Base-by-base conservation (phyloP, 2,329 filamentous ascomycete species). In the Akanthomyces muscarius region DNA sequence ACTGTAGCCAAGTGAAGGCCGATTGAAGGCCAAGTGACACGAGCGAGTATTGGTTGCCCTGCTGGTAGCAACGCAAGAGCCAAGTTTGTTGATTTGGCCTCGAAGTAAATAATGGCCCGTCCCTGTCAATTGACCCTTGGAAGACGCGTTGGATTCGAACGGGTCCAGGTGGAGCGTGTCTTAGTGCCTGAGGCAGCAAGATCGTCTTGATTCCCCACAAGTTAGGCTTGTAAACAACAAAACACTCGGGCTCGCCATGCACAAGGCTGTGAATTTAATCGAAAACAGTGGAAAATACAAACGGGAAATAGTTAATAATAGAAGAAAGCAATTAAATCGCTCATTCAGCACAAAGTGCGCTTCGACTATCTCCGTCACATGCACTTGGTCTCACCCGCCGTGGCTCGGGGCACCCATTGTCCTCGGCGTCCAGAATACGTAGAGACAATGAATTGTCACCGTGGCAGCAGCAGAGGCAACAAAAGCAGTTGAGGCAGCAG, bases 101-200 rank as follows among this genome's bases (percentile, higher is more conserved):
- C 5, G 21, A 47, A 53, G 58, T 61, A 45, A 53, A 61, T 61
- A 61, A n/a, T 23, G 6, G 33, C 21, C 56, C 25, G 23, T 53
- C 47, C 48, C 57, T 42, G 38, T 23, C 56, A 18, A 21, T 61
- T 53, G 47, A 53, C 41, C 28, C 48, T 53, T 53, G 56, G 62
- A 48, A 60, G 62, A 63, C 62, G 62, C 62, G 62, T 63, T 55
- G 56, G 50, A 36, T 54, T 41, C 47, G 21, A 10, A 38, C 30
- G 25, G 50, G 41, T 8, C 7, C 18, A 23, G 18, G 61, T 50
- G 48, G 50, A 60, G 41, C 62, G 62, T 63, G 62, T 63, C 48
- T 60, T 60, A 21, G 2, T 61, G 62, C 62, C 62, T 63, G 25
- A 63, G 62, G 62, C 51, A 57, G 6, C 33, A 18, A 56, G 45